Conservation (phyloP, 2,329 filamentous ascomycete species). For the Phaeosphaeriaceae sp. region DNA sequence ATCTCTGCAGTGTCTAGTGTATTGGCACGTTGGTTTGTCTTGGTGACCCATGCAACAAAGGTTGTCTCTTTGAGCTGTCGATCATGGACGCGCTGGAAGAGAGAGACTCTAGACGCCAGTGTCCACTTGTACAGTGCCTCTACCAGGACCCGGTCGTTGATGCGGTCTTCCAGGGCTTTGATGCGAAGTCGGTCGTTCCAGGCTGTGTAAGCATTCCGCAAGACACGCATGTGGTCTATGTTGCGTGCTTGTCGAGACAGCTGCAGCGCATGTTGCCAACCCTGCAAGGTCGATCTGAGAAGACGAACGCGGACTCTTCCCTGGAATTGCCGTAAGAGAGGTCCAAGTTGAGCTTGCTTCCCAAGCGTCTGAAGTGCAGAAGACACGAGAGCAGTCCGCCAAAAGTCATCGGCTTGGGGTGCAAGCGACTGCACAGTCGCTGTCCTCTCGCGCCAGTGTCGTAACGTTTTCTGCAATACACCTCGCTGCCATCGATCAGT, state of each 20-base stretch:
- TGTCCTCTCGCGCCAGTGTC: conserved; percentile 28
- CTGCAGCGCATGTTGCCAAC: conserved; percentile 56
- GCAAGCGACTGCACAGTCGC: conserved; percentile 36
- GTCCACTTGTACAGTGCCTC: conserved; percentile 68
- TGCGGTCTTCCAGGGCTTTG: conserved; percentile 58
- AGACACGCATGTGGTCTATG: conserved; percentile 59
- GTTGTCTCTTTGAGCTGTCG: conserved; percentile 34
- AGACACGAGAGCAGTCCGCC: conserved; percentile 27
- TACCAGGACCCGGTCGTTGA: conserved; percentile 63
- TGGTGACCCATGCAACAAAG: conserved; percentile 39
- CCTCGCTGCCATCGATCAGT: conserved; percentile 25
- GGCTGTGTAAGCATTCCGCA: conserved; percentile 64
- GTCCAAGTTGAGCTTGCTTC: conserved; percentile 53
- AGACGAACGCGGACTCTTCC: conserved; percentile 54
- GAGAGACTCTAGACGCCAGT: conserved; percentile 55
- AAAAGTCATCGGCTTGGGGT: conserved; percentile 45
- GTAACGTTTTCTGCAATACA: conserved; percentile 35
- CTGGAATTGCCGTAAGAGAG: conserved; percentile 53
- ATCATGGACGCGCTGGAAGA: conserved; percentile 50
- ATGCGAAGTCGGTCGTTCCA: conserved; percentile 69
- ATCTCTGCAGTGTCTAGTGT: conserved; percentile 39
- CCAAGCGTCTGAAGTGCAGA: conserved; percentile 30
- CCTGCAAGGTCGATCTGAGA: conserved; percentile 54
- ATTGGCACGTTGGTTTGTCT: conserved; percentile 33
- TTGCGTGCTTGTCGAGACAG: conserved; percentile 57